Conservation (phyloP, 1,284 basidiomycete species). For the Austroboletus novae-zelandiae region DNA sequence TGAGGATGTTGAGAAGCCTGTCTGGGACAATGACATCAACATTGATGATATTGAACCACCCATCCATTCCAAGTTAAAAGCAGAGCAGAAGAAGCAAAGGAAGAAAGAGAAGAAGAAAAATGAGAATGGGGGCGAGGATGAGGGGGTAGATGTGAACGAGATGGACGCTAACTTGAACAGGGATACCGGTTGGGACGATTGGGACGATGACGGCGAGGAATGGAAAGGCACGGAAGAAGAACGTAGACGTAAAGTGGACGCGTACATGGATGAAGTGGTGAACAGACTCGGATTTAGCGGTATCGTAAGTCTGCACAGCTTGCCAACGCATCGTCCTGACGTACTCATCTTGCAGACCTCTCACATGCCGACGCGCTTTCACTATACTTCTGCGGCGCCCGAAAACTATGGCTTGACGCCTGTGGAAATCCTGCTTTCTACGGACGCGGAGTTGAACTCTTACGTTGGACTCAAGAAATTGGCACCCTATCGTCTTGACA, state of each 20-base stretch:
- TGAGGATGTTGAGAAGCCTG: slow-evolving; percentile 68
- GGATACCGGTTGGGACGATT: slow-evolving; percentile 13
- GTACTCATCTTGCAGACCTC: slow-evolving; percentile 59
- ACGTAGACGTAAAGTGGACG: slow-evolving; percentile 75
- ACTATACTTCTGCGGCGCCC: slow-evolving; percentile 76
- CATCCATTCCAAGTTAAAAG: slow-evolving; percentile 30
- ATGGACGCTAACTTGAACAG: slow-evolving; percentile 71
- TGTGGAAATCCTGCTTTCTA: slow-evolving; percentile 89
- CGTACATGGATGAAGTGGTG: slow-evolving; percentile 90
- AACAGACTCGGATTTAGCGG: slow-evolving; percentile 95
- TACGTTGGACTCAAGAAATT: slow-evolving; percentile 87
- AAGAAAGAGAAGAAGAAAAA: slow-evolving; percentile 57
- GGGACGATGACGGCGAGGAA: slow-evolving; percentile 51
- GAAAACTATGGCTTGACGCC: slow-evolving; percentile 76
- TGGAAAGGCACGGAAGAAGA: slow-evolving; percentile 88
- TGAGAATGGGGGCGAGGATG: slow-evolving; percentile 44
- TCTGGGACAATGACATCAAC: slow-evolving; percentile 88
- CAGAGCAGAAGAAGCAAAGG: slow-evolving; percentile 46
- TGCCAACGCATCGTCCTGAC: slow-evolving; percentile 2
- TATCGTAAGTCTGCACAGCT: slow-evolving; percentile 56
- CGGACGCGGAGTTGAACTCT: slow-evolving; percentile 90
- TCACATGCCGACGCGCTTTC: slow-evolving; percentile 90
- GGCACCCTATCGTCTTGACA: slow-evolving; percentile 76
- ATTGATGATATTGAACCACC: slow-evolving; percentile 63
- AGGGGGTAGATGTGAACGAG: slow-evolving; percentile 60